Percentiles rank a stretch among this genome's conserved stretches.
phyloP scores from a whole-genome alignment of 805 yeast genomes.

The Ogataea populi-albae region DNA sequence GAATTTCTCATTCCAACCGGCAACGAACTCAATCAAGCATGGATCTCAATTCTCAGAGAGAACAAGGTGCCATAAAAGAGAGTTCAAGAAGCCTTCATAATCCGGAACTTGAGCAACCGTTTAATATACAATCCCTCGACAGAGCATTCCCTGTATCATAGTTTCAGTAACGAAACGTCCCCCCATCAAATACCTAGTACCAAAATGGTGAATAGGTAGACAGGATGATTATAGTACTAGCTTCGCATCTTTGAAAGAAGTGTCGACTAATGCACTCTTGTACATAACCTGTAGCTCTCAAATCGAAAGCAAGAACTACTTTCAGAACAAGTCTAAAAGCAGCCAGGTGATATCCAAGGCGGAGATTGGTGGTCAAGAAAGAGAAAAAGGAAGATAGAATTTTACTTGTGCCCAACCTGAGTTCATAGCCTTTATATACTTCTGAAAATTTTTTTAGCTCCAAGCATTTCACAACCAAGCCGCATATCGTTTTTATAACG shows the following conservation, averaged over 20 bases:
- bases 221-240: constrained; percentile 30
- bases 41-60: constrained; percentile 22
- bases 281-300: constrained; percentile 23
- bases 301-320: constrained; percentile 22
- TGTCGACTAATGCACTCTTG: constrained; percentile 35
- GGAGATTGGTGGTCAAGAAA: constrained; percentile 39
- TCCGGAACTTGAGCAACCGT: constrained; percentile 24
- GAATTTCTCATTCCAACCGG: constrained; percentile 40
- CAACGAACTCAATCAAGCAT: constrained; percentile 58
- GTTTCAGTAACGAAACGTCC: constrained; percentile 19
- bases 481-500: too few species aligned
- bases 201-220: constrained; percentile 22
- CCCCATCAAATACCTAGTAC: constrained; percentile 34
- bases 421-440: too few species aligned
- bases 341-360: constrained; percentile 28
- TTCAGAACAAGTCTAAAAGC: constrained; percentile 10
- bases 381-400: constrained; percentile 5
- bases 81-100: constrained; percentile 51
- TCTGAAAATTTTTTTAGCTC: too few species aligned
- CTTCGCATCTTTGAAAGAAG: constrained; percentile 31
- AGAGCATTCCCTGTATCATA: constrained; percentile 85
- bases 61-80: constrained; percentile 40
- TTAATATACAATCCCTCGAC: constrained; percentile 93
- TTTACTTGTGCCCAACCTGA: too few species aligned
- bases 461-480: too few species aligned